Conservation (phyloP, 371 early-diverging fungal species). For the Mucor indicus region DNA sequence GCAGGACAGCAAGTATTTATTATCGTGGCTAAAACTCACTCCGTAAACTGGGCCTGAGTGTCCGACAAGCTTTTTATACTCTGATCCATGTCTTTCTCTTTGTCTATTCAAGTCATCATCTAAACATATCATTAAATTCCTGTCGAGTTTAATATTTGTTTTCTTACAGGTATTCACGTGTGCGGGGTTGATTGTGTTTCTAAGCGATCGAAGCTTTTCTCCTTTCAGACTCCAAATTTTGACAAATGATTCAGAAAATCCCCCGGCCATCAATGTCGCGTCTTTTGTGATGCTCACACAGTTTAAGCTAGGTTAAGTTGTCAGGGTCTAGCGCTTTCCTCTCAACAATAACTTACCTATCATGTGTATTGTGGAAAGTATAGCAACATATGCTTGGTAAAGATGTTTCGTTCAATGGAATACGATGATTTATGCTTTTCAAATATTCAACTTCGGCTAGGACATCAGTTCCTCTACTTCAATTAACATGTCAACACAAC, state of each 20-base stretch:
- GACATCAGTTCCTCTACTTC: constrained; percentile 68
- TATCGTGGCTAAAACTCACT: constrained; percentile 86
- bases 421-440: constrained; percentile 78
- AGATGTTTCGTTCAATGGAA: constrained; percentile 64
- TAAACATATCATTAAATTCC: constrained; percentile 3
- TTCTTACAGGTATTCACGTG: constrained; percentile 49
- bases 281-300: constrained; percentile 73
- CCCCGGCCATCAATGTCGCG: constrained; percentile 72
- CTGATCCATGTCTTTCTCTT: constrained; percentile 52
- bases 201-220: constrained; percentile 61
- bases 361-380: constrained; percentile 96
- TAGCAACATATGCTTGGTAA: constrained; percentile 94
- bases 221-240: constrained; percentile 80
- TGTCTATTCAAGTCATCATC: constrained; percentile 53
- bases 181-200: constrained; percentile 57
- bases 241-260: constrained; percentile 84
- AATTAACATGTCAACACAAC: background rate
- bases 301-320: constrained; percentile 61
- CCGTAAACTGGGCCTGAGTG: constrained; percentile 98
- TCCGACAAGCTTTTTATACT: constrained; percentile 80
- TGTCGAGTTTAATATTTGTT: background rate
- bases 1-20: constrained; percentile 86
- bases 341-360: constrained; percentile 40
- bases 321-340: too few relatives aligned
- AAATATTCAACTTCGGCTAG: constrained; percentile 67